Conservation (phyloP, 345 rosid species). For the Erysimum cheiranthoides region DNA sequence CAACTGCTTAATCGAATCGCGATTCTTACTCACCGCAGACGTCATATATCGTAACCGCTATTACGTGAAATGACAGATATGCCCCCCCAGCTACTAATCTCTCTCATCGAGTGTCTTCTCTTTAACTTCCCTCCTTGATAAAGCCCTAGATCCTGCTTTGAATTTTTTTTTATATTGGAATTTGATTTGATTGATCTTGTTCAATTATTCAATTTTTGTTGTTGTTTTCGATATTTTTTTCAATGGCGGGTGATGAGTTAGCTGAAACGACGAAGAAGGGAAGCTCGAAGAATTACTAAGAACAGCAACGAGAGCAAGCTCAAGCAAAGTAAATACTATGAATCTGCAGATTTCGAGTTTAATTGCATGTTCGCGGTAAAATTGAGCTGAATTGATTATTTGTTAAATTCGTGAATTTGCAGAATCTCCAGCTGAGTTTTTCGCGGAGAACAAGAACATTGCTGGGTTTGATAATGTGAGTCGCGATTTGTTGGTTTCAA, state of each 20-base stretch:
- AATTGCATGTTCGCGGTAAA: neutral
- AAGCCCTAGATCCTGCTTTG: conserved; percentile 45
- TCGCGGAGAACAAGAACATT: conserved; percentile 97
- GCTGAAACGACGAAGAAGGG: conserved; percentile 65
- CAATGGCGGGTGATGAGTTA: conserved; percentile 55
- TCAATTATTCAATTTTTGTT: neutral
- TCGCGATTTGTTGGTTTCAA: conserved; percentile 16
- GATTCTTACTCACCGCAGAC: conserved; percentile 28
- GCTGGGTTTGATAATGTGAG: conserved; percentile 98
- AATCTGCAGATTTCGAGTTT: neutral
- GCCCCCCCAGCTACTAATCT: conserved; percentile 17
- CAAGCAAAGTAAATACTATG: conserved; percentile 69
- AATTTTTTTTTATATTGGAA: neutral
- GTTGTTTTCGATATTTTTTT: too few species aligned
- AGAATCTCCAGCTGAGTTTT: conserved; percentile 99
- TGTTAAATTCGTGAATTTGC: conserved; percentile 41
- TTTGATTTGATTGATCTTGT: conserved; percentile 16
- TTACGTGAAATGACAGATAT: neutral
- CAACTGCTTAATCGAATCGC: neutral
- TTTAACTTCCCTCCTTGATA: conserved; percentile 27
- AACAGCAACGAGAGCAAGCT: conserved; percentile 75
- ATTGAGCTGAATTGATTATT: neutral
- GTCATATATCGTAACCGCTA: conserved; percentile 5
- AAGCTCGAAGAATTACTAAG: conserved; percentile 60
- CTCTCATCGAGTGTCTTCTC: neutral